Evolutionary conservation across 73 alveolate species (phyloP).

Genomic region (Diophrys appendiculata): DNA sequence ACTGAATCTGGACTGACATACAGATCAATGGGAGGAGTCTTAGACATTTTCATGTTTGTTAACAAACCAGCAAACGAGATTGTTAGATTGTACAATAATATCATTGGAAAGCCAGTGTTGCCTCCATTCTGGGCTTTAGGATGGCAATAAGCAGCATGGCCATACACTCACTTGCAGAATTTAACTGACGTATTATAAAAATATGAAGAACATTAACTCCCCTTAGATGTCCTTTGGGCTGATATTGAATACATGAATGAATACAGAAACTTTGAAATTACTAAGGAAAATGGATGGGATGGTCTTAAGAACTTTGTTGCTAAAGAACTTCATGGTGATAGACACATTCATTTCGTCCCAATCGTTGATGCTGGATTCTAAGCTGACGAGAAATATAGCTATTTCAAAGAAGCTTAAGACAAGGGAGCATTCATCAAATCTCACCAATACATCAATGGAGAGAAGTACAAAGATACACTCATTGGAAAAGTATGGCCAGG

Average conservation of each 20-base stretch:
- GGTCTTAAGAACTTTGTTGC: conserved; percentile 54
- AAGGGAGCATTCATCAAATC: conserved; percentile 71
- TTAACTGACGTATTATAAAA: conserved; percentile 28
- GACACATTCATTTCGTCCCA: conserved; percentile 82
- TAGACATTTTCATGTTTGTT: conserved; percentile 54
- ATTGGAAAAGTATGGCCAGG: conserved; percentile 95
- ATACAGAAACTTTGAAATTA: conserved; percentile 61
- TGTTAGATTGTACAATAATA: conserved; percentile 19
- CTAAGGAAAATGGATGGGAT: conserved; percentile 19
- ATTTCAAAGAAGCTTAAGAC: conserved; percentile 66
- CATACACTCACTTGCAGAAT: conserved; percentile 30
- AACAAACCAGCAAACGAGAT: conserved; percentile 49
- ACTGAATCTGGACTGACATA: conserved; percentile 9
- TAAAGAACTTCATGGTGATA: conserved; percentile 19
- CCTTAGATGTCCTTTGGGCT: conserved; percentile 68
- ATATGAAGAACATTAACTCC: conserved; percentile 39
- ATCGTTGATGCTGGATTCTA: conserved; percentile 91
- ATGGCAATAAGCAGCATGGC: conserved; percentile 62
- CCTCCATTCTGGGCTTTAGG: conserved; percentile 84
- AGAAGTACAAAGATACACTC: conserved; percentile 63
- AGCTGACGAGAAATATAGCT: conserved; percentile 59
- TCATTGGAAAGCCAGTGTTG: conserved; percentile 66
- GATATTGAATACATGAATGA: conserved; percentile 62
- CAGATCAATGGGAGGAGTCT: conserved; percentile 73
- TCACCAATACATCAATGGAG: not conserved